These are phyloP conservation scores for Crassisporium funariophilum DNA, from an alignment of 768 basidiomycete genomes.

Conservation along the genomic window DNA sequence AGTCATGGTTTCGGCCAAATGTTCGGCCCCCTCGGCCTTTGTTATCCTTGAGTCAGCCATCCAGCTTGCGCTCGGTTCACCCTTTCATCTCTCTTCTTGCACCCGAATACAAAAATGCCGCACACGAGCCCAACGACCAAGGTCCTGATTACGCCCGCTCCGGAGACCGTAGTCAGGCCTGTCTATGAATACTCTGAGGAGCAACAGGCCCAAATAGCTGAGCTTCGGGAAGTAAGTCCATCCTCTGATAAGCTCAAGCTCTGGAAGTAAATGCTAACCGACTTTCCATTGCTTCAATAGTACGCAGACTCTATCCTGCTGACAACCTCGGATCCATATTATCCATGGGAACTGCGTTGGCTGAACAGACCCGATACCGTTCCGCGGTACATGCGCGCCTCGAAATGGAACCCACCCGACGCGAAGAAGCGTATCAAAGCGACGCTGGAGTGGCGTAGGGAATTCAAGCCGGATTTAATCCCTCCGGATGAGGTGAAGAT, in stretches of 20 bases:
- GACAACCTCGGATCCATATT: conserved; percentile 68
- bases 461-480: conserved; percentile 85
- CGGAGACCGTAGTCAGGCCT: conserved; percentile 55
- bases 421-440: conserved; percentile 77
- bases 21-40: no score
- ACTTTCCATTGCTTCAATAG: conserved; percentile 38
- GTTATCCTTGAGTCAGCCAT: no score
- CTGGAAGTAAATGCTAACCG: neutral
- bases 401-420: conserved; percentile 81
- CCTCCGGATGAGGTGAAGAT: conserved; percentile 77
- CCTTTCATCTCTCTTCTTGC: no score
- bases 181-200: conserved; percentile 62
- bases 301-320: conserved; percentile 67
- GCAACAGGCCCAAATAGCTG: conserved; percentile 60
- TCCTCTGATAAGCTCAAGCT: neutral
- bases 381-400: conserved; percentile 80
- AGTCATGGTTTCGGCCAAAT: no score
- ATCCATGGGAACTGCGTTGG: conserved; percentile 80
- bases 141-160: conserved; percentile 58
- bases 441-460: conserved; percentile 83
- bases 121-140: conserved; percentile 17
- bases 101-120: no score
- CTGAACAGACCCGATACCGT: conserved; percentile 66
- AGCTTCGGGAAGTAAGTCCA: conserved; percentile 58
- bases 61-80: no score